Percentiles rank a stretch among this genome's conserved stretches.
These are phyloP conservation scores for Chernovozyma aurita DNA, from an alignment of 1,139 yeast genomes.

Conservation along the genomic window DNA sequence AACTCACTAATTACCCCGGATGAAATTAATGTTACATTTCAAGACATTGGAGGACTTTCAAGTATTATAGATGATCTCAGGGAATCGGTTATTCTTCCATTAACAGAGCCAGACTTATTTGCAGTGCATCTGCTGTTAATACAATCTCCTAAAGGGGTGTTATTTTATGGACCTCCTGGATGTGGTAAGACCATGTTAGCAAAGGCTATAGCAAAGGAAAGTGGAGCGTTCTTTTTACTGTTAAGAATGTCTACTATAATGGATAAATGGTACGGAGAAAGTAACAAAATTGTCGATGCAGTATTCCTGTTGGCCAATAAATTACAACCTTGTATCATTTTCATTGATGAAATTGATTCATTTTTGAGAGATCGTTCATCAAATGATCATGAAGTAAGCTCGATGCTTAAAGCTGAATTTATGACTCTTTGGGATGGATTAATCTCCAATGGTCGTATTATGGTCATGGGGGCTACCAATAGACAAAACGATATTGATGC, in stretches of 20 bases:
- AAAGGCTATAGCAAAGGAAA: conserved; percentile 88
- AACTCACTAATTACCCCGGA: conserved; percentile 80
- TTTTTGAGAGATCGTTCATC: conserved; percentile 83
- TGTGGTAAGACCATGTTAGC: conserved; percentile 98
- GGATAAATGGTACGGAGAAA: conserved; percentile 99
- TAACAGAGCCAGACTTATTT: conserved; percentile 69
- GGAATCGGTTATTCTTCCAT: conserved; percentile 85
- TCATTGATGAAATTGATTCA: conserved; percentile 95
- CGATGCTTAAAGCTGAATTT: conserved; percentile 92
- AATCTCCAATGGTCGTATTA: conserved; percentile 67
- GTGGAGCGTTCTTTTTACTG: conserved; percentile 88
- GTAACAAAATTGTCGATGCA: conserved; percentile 91
- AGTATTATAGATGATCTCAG: conserved; percentile 75
- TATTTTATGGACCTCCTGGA: conserved; percentile 95
- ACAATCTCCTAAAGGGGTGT: conserved; percentile 92
- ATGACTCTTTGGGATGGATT: conserved; percentile 98
- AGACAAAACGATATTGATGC: conserved; percentile 87
- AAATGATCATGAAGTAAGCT: conserved; percentile 92
- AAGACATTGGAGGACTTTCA: conserved; percentile 86
- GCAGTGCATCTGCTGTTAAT: conserved; percentile 59
- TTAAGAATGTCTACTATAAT: conserved; percentile 90
- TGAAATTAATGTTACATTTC: conserved; percentile 71
- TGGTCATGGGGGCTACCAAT: conserved; percentile 94
- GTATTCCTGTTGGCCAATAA: conserved; percentile 86
- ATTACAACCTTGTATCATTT: conserved; percentile 89